Conservation (phyloP, 352 stramenopile genomes). For the Blastocystis hominis region DNA sequence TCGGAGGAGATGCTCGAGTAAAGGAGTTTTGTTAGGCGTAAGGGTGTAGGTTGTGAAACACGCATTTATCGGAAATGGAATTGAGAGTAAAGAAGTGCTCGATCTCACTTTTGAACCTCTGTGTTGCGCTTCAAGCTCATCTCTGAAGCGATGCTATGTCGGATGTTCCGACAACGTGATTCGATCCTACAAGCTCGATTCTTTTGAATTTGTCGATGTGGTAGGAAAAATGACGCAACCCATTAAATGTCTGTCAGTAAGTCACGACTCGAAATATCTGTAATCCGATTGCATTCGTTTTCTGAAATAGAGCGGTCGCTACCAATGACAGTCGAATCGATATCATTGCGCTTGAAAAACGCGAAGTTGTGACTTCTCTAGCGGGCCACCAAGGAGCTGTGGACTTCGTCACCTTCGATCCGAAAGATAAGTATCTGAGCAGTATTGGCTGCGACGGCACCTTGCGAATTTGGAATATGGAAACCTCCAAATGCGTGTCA, state of each 20-base stretch:
- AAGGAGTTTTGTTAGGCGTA: background rate
- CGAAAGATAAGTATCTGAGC: background rate
- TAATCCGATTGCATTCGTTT: background rate
- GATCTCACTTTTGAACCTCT: conserved; percentile 33
- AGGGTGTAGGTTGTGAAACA: conserved; percentile 26
- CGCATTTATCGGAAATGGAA: background rate
- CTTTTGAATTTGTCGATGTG: conserved; percentile 36
- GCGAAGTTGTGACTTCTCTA: background rate
- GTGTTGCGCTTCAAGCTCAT: background rate
- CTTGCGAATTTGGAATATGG: conserved; percentile 24
- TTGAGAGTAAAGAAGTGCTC: background rate
- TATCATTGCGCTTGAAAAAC: background rate
- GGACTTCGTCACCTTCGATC: conserved; percentile 32
- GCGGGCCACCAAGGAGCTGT: conserved; percentile 17
- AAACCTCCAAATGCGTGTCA: background rate
- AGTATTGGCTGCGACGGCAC: conserved; percentile 1
- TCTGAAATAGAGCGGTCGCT: background rate
- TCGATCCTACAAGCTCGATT: conserved; percentile 36
- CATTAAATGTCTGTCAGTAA: conserved; percentile 33
- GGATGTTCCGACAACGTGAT: conserved; percentile 37
- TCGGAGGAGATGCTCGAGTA: conserved; percentile 31
- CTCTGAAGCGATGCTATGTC: conserved; percentile 29
- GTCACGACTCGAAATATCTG: background rate
- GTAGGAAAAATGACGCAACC: conserved; percentile 20
- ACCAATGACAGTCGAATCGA: conserved; percentile 1